A percentile compares a stretch with the other conserved stretches of the same genome.
Evolutionary conservation across 2,329 filamentous ascomycete genomes (phyloP).

Genomic region (Ilyonectria destructans): DNA sequence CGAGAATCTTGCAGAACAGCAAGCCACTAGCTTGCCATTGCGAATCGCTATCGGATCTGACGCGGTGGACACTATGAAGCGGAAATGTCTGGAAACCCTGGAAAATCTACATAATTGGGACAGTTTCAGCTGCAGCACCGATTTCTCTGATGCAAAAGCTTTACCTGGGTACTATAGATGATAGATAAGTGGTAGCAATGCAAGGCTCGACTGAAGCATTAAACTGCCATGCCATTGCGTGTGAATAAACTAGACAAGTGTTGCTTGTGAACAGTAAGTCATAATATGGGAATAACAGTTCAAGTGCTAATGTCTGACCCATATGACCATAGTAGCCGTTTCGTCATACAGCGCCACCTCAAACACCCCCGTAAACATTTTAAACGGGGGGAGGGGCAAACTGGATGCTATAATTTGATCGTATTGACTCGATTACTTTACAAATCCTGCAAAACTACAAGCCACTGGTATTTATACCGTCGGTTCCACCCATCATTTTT

Average conservation of each 20-base stretch:
- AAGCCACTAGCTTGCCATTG: not conserved
- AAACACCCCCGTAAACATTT: too few species aligned
- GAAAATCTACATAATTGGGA: not conserved
- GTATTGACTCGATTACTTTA: too few species aligned
- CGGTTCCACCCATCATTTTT: not conserved
- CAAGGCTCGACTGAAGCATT: not conserved
- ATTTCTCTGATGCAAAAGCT: constrained; percentile 6
- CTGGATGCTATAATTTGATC: too few species aligned
- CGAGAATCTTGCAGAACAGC: constrained; percentile 6
- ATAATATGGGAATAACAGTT: too few species aligned
- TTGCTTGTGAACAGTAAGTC: too few species aligned
- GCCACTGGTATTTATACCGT: not conserved
- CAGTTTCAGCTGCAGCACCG: not conserved
- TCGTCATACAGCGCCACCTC: too few species aligned
- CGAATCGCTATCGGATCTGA: constrained; percentile 3
- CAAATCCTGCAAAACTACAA: not conserved
- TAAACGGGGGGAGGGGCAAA: too few species aligned
- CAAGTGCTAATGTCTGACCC: too few species aligned
- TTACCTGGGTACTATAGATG: not conserved
- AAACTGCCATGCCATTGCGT: not conserved
- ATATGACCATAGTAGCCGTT: too few species aligned
- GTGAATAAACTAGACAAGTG: not conserved
- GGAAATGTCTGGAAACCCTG: constrained; percentile 11
- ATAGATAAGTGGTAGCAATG: not conserved
- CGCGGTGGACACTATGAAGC: not conserved